Evolutionary conservation across 768 basidiomycete species (phyloP), one percentile per base, ranked within the genome.

Genomic region (Kwoniella sp.): DNA sequence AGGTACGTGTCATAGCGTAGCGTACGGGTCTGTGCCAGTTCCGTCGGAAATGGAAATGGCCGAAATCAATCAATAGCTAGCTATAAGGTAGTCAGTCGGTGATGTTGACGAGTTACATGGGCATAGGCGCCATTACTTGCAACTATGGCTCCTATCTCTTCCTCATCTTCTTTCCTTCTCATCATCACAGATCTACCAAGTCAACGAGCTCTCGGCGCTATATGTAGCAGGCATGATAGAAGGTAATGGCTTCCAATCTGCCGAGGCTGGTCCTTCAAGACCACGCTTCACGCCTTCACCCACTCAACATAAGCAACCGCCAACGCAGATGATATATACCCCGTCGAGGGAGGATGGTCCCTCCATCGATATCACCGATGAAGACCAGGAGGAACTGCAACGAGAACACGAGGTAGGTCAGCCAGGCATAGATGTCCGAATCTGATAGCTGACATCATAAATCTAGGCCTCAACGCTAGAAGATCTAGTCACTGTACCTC

Each of bases 221-320:
- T n/a, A n/a, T n/a, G n/a, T n/a, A n/a, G 25, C 40, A 44, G 10
- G 12, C 24, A 65, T 66, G 64, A 55, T 60, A 15, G 64, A 66
- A 25, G 63, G 67, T 9, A 56, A 64, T 26, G 58, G 48, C 1
- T 50, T 27, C 47, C 49, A 58, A 12, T 46, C 59, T 17, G 55
- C 59, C 40, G 67, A 68, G 57, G 67, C 58, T 29, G 67, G 67
- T 19, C 67, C 67, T 8, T 68, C 62, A 6, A n/a, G 63, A 12
- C 55, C 62, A 9, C 53, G 46, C 22, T 49, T 33, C 21, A 27
- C 29, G 25, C 21, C 37, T 17, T 1, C 17, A 3, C 40, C 30
- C 6, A 30, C 46, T 13, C 48, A 44, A 62, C 55, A 29, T 25
- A 50, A 33, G 10, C 40, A 9, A 19, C 7, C 40, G 17, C 7